Percentiles rank a stretch among this genome's conserved stretches.
These are phyloP conservation scores for Trichosporon ovoides DNA, from an alignment of 1,284 basidiomycete species.

Conservation along the genomic window DNA sequence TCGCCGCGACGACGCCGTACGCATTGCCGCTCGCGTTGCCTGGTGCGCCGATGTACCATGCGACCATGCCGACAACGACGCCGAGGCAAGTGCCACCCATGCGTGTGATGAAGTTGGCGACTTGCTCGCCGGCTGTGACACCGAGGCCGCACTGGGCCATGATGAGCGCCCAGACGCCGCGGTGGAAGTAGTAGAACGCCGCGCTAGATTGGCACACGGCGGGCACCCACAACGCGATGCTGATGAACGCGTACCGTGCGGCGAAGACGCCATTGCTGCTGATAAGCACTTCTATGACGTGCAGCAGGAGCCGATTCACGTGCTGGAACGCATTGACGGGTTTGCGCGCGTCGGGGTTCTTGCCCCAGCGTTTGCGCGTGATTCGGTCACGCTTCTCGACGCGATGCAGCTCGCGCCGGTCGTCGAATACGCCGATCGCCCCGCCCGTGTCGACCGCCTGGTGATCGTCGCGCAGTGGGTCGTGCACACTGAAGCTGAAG, in stretches of 20 bases:
- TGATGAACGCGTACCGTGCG: conserved; percentile 57
- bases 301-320: conserved; percentile 28
- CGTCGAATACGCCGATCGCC: neutral
- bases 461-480: conserved; percentile 7
- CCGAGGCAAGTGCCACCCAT: conserved; percentile 54
- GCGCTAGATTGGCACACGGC: conserved; percentile 49
- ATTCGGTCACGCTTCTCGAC: neutral
- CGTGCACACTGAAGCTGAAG: neutral
- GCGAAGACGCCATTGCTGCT: conserved; percentile 51
- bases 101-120: conserved; percentile 55
- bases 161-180: conserved; percentile 59
- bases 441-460: neutral
- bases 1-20: conserved; percentile 57
- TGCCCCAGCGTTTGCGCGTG: neutral
- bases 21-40: conserved; percentile 54
- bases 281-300: conserved; percentile 21
- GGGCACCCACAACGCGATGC: conserved; percentile 58
- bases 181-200: conserved; percentile 47
- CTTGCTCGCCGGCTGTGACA: conserved; percentile 60
- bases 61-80: conserved; percentile 54
- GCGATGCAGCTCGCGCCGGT: neutral
- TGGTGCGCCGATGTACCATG: conserved; percentile 55
- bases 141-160: conserved; percentile 63
- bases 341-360: conserved; percentile 42
- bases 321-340: conserved; percentile 38